phyloP scores from a whole-genome alignment of 352 stramenopile species.

The Globisporangium nagaii region DNA sequence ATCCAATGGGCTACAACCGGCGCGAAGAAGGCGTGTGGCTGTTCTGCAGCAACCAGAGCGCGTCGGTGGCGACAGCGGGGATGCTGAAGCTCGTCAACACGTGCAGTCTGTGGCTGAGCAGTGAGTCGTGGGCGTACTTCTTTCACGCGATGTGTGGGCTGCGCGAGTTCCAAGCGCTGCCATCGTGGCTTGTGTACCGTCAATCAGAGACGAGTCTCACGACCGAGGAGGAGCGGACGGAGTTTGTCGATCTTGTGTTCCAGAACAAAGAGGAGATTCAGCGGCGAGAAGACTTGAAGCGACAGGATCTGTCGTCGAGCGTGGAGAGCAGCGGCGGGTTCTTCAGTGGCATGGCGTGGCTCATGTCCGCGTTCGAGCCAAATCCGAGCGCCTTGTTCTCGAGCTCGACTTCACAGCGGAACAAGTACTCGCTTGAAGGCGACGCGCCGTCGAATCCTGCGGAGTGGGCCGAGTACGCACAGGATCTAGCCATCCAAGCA shows the following conservation, averaged over 20 bases:
- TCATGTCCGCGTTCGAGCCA: constrained; percentile 62
- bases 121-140: constrained; percentile 54
- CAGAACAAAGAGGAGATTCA: constrained; percentile 54
- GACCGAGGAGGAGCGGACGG: constrained; percentile 35
- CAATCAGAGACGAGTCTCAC: constrained; percentile 12
- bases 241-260: constrained; percentile 55
- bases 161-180: constrained; percentile 60
- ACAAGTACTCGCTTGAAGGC: constrained; percentile 8
- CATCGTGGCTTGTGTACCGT: constrained; percentile 32
- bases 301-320: constrained; percentile 21
- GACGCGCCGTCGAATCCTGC: constrained; percentile 23
- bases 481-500: constrained; percentile 42
- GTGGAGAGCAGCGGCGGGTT: constrained; percentile 31
- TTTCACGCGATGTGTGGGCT: constrained; percentile 56
- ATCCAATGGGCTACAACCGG: constrained; percentile 52
- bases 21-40: constrained; percentile 47
- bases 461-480: constrained; percentile 36
- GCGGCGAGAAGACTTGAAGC: constrained; percentile 33
- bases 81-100: constrained; percentile 67
- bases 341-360: constrained; percentile 70
- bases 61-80: constrained; percentile 54
- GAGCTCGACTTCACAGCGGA: not conserved
- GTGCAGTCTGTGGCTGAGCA: constrained; percentile 44
- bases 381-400: constrained; percentile 21
- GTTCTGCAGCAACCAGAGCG: constrained; percentile 71